Evolutionary conservation across 371 early-diverging fungal species (phyloP).

Genomic region (Mortierella sp.): DNA sequence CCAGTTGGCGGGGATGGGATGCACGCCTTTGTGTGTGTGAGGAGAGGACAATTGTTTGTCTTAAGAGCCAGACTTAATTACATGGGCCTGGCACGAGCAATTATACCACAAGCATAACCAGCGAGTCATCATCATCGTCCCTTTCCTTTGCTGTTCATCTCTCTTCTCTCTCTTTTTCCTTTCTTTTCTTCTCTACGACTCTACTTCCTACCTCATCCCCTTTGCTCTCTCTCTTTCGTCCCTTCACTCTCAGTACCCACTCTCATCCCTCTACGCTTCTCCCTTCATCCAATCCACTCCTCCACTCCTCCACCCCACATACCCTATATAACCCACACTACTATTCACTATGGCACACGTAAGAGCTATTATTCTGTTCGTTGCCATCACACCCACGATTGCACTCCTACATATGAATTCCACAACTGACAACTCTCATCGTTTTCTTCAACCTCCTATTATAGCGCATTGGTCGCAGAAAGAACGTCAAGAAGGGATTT

Average conservation of each 20-base stretch:
- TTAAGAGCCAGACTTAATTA: neutral
- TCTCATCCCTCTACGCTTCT: slow-evolving; percentile 6
- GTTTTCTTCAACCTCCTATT: neutral
- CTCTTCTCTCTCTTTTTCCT: slow-evolving; percentile 10
- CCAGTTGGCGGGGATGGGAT: neutral
- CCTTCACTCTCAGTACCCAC: slow-evolving; percentile 14
- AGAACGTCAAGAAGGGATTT: slow-evolving; percentile 96
- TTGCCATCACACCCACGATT: neutral
- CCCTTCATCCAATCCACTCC: neutral
- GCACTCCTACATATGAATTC: neutral
- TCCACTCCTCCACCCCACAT: slow-evolving; percentile 3
- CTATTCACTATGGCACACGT: slow-evolving; percentile 16
- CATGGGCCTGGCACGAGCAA: neutral
- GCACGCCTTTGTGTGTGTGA: neutral
- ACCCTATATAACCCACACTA: slow-evolving; percentile 6
- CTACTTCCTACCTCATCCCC: neutral
- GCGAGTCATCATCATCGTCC: neutral
- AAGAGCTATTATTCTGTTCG: neutral
- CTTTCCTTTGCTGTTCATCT: slow-evolving; percentile 7
- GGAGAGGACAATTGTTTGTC: neutral
- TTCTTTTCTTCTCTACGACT: neutral
- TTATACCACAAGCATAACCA: neutral
- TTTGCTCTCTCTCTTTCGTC: neutral
- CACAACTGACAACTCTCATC: neutral
- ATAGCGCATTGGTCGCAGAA: slow-evolving; percentile 82